Conservation (phyloP, 768 basidiomycete species). For the Roridomyces roridus region DNA sequence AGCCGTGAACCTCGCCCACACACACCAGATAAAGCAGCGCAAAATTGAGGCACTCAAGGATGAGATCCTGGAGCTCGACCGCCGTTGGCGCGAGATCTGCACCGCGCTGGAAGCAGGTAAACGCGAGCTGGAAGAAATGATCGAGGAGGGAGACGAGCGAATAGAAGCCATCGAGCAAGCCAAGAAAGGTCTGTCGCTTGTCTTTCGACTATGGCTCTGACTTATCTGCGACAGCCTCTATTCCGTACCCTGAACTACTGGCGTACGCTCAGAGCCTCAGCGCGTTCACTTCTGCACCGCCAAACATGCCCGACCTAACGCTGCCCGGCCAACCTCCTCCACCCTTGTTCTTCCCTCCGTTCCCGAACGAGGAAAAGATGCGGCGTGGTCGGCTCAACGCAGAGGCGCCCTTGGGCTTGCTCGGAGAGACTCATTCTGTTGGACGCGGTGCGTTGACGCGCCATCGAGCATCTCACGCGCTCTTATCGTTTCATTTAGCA, state of each 20-base stretch:
- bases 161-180: constrained; percentile 74
- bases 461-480: constrained; percentile 11
- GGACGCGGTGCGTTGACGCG: constrained; percentile 65
- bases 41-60: constrained; percentile 73
- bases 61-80: constrained; percentile 73
- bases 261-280: constrained; percentile 86
- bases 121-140: constrained; percentile 69
- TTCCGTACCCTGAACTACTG: constrained; percentile 83
- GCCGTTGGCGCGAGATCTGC: constrained; percentile 72
- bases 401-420: constrained; percentile 77
- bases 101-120: constrained; percentile 69
- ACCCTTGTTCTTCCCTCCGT: constrained; percentile 87
- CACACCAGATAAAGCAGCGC: constrained; percentile 79
- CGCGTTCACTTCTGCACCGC: constrained; percentile 87
- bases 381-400: constrained; percentile 80
- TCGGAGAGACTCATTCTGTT: constrained; percentile 84
- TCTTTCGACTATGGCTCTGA: background rate
- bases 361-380: constrained; percentile 93
- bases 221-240: constrained; percentile 55
- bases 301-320: constrained; percentile 80
- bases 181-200: constrained; percentile 60
- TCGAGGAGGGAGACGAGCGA: constrained; percentile 78
- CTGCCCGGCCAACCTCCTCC: constrained; percentile 76
- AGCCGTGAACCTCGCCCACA: constrained; percentile 68
- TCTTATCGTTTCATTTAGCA: constrained; percentile 44